These are phyloP conservation scores for Cephaloascus albidus DNA, from an alignment of 805 yeast genomes.

Conservation along the genomic window DNA sequence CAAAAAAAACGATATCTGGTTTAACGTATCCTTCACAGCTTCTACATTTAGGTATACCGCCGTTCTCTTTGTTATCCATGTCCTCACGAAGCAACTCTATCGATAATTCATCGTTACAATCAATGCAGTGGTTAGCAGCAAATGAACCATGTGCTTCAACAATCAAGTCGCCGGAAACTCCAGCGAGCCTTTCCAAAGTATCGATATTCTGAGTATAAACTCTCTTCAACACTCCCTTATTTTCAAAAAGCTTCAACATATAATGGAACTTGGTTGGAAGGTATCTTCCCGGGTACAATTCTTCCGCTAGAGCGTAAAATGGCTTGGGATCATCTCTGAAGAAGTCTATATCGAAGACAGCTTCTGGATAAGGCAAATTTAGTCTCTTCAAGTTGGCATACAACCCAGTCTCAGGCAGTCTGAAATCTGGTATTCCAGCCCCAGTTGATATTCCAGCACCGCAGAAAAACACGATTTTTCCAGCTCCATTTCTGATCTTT, in stretches of 20 bases:
- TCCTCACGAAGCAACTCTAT: constrained; percentile 25
- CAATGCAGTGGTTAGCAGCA: constrained; percentile 75
- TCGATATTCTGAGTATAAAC: constrained; percentile 92
- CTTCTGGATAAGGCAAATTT: constrained; percentile 86
- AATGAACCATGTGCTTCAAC: constrained; percentile 96
- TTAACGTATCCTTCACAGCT: constrained; percentile 72
- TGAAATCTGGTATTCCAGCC: constrained; percentile 70
- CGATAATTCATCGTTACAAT: constrained; percentile 52
- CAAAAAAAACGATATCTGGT: constrained; percentile 93
- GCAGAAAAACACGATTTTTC: constrained; percentile 52
- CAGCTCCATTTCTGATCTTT: neutral
- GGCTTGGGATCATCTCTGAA: constrained; percentile 72
- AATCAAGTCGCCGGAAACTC: constrained; percentile 51
- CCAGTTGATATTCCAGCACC: constrained; percentile 95
- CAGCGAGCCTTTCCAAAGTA: constrained; percentile 81
- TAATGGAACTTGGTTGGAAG: constrained; percentile 77
- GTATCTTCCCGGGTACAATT: constrained; percentile 82
- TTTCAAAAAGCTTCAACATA: constrained; percentile 59
- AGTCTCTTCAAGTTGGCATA: constrained; percentile 71
- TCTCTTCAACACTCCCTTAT: constrained; percentile 50
- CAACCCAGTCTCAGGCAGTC: constrained; percentile 84
- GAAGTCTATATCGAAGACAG: constrained; percentile 86
- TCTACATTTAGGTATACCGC: constrained; percentile 44
- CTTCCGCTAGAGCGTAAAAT: constrained; percentile 76
- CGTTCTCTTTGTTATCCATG: constrained; percentile 17